phyloP scores from a whole-genome alignment of 2,329 filamentous ascomycete species.

The Colletotrichum neosansevieriae region DNA sequence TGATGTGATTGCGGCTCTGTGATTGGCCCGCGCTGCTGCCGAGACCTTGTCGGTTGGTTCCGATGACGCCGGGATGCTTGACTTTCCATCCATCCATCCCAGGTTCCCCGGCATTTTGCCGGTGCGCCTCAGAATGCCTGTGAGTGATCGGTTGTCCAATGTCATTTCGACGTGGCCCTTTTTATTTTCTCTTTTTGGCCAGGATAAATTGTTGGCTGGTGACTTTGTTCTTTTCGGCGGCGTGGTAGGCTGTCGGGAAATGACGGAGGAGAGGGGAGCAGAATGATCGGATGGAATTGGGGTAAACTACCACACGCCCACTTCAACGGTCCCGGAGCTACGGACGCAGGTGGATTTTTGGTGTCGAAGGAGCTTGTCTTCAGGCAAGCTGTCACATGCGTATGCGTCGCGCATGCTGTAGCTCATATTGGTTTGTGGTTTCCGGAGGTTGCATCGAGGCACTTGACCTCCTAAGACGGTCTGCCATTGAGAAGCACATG shows the following conservation, averaged over 20 bases:
- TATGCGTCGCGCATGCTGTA: neutral
- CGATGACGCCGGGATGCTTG: constrained; percentile 19
- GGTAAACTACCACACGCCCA: neutral
- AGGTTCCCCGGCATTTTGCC: neutral
- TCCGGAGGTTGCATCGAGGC: constrained; percentile 8
- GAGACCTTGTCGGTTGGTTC: neutral
- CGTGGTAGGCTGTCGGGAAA: constrained; percentile 32
- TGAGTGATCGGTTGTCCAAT: too few relatives aligned
- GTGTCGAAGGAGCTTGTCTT: neutral
- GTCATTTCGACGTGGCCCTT: too few relatives aligned
- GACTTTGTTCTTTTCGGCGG: neutral
- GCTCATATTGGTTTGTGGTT: constrained; percentile 20
- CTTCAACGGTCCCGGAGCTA: constrained; percentile 32
- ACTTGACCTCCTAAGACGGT: neutral
- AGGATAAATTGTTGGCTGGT: constrained; percentile 1
- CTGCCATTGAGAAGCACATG: neutral
- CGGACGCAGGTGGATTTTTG: constrained; percentile 13
- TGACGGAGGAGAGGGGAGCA: constrained; percentile 21
- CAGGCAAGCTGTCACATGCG: constrained; percentile 33
- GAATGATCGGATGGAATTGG: constrained; percentile 29
- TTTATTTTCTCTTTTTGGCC: too few relatives aligned
- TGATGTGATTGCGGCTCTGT: constrained; percentile 17
- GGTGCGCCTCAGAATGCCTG: neutral
- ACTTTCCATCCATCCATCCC: too few relatives aligned
- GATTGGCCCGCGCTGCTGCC: neutral